A percentile compares a stretch with the other conserved stretches of the same genome.
These are phyloP conservation scores for Dioscorea cayenensis DNA, from an alignment of 116 monocot genomes.

Conservation along the genomic window DNA sequence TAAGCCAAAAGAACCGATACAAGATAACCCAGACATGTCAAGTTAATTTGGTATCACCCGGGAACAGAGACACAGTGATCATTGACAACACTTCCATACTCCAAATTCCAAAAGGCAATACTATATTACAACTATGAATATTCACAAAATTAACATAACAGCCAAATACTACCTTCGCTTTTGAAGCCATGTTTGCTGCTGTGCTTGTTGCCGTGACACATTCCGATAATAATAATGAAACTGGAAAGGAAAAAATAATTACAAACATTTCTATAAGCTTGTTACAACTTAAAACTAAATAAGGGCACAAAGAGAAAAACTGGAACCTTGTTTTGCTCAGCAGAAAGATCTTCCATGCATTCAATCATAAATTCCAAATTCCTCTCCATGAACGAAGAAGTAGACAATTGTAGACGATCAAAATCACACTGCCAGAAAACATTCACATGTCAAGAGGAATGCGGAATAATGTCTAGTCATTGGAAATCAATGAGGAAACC, in stretches of 20 bases:
- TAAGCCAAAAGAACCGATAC: too few species aligned
- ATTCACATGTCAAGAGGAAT: background rate
- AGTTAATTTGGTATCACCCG: too few species aligned
- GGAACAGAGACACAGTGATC: too few species aligned
- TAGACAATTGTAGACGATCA: slow-evolving; percentile 81
- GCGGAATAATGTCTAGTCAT: background rate
- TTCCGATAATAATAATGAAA: slow-evolving; percentile 79
- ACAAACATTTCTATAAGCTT: background rate
- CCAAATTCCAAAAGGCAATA: too few species aligned
- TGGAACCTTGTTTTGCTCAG: slow-evolving; percentile 91
- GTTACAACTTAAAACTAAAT: background rate
- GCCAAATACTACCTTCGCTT: slow-evolving; percentile 45
- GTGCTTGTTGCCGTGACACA: slow-evolving; percentile 82
- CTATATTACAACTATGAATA: slow-evolving; percentile 10
- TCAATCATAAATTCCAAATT: slow-evolving; percentile 94
- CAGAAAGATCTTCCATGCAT: slow-evolving; percentile 96
- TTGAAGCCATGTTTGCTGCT: slow-evolving; percentile 95
- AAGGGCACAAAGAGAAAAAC: background rate
- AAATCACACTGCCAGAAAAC: slow-evolving; percentile 69
- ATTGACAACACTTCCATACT: too few species aligned
- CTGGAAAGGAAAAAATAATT: slow-evolving; percentile 16
- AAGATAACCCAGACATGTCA: background rate
- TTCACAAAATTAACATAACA: background rate
- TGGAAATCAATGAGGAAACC: background rate
- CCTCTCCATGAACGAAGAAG: slow-evolving; percentile 87